Base-by-base conservation (phyloP, 768 basidiomycete genomes). In the Suillus paluster region DNA sequence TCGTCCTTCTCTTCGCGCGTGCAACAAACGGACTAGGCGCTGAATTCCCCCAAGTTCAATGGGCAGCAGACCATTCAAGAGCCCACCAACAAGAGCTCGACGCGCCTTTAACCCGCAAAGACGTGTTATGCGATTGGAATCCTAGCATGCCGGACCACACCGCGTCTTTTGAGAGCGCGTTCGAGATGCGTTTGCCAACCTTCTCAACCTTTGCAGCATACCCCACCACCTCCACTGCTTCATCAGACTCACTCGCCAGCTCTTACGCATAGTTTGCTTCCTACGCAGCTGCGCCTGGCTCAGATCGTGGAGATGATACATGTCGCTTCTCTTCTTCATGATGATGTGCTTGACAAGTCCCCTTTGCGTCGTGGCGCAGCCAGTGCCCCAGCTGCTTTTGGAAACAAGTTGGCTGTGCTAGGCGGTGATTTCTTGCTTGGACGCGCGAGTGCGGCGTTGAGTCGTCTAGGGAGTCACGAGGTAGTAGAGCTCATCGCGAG, bases 291-390 rank as follows among this genome's bases (percentile, higher is more conserved):
- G 34, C 90, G 96, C 34, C 86, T 99, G 38, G 97, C 96, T 5
- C 95, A 97, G 70, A 96, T 99, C 48, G 89, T 94, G 57, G 97
- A 99, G 74, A 97, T 99, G 95, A 92, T 99, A 53, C 95, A 99
- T 72, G 91, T 98, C 64, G 96, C 97, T 27, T 95, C 92, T 4
- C 82, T 95, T 11, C 80, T 99, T 19, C 97, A 99, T 73, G 94
- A 99, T 80, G 90, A 91, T 68, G 94, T 99, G 57, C 85, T 91
- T 62, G 91, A 94, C 79, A 76, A 77, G 64, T 86, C 91, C 1
- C 80, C 88, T 9, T 84, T 94, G 7, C 88, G 95, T 7, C 83
- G 96, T 0, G 83, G 85, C 14, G 79, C 80, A 4, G 83, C 88
- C 23, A 85, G 86, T 23, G 93, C 93, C 0, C 88, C 91, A 0